Conservation (phyloP, 805 yeast genomes). For the Teunomyces aglyptinius region DNA sequence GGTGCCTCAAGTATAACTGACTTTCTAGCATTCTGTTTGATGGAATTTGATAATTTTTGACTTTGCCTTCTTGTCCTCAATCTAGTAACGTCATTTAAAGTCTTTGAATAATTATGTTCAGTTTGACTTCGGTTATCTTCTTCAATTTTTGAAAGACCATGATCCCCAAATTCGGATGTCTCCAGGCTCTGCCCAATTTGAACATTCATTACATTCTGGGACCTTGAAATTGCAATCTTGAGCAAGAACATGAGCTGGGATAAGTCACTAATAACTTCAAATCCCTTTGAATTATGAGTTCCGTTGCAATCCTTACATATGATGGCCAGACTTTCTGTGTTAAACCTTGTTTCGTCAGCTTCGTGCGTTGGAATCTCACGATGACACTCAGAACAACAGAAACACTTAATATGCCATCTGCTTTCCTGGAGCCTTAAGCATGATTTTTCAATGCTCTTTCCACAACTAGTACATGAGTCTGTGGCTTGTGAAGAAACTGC, state of each 20-base stretch:
- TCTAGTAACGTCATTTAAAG: conserved; percentile 73
- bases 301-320: conserved; percentile 63
- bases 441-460: conserved; percentile 77
- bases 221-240: conserved; percentile 80
- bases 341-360: conserved; percentile 47
- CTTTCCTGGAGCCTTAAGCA: conserved; percentile 60
- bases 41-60: conserved; percentile 51
- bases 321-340: conserved; percentile 32
- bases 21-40: conserved; percentile 60
- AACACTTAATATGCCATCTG: conserved; percentile 84
- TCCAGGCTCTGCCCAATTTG: conserved; percentile 6
- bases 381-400: conserved; percentile 61
- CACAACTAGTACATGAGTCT: conserved; percentile 73
- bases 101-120: conserved; percentile 59
- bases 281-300: conserved; percentile 48
- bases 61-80: conserved; percentile 72
- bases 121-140: conserved; percentile 10
- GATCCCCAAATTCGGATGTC: background rate
- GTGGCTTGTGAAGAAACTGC: conserved; percentile 59
- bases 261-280: conserved; percentile 63
- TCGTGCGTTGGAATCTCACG: conserved; percentile 29
- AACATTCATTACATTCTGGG: conserved; percentile 54
- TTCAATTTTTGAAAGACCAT: conserved; percentile 2
- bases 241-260: conserved; percentile 73
- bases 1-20: conserved; percentile 69